Conservation (phyloP, 768 basidiomycete species). For the Rickenella mellea region DNA sequence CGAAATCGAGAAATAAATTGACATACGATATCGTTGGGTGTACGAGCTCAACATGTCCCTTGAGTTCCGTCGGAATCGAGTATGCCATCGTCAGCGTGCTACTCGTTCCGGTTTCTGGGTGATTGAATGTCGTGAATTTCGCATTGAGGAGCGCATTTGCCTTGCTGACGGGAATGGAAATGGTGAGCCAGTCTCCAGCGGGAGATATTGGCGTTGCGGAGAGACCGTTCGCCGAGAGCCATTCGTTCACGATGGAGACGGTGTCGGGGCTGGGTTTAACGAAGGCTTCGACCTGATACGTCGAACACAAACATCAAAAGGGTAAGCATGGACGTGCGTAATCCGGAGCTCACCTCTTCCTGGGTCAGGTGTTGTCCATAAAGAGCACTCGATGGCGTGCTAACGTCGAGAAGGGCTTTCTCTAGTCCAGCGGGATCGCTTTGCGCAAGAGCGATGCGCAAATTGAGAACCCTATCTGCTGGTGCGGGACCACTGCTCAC, state of each 20-base stretch:
- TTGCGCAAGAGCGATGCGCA: conserved; percentile 25
- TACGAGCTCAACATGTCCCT: conserved; percentile 17
- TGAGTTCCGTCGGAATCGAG: conserved; percentile 17
- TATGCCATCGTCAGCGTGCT: conserved; percentile 18
- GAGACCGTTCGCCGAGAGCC: conserved; percentile 16
- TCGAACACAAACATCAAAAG: background rate
- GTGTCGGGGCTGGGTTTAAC: conserved; percentile 16
- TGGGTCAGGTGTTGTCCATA: conserved; percentile 24
- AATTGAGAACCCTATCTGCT: conserved; percentile 13
- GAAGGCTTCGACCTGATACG: conserved; percentile 18
- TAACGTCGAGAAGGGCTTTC: conserved; percentile 21
- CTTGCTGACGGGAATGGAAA: conserved; percentile 17
- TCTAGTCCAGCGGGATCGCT: conserved; percentile 22
- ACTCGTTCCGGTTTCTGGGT: conserved; percentile 13
- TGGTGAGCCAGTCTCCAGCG: conserved; percentile 18
- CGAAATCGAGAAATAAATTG: background rate
- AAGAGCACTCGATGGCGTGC: conserved; percentile 17
- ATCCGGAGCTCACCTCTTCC: conserved; percentile 16
- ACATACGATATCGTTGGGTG: conserved; percentile 20
- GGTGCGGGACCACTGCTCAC: conserved; percentile 13
- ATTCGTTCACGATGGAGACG: conserved; percentile 15
- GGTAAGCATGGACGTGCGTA: background rate
- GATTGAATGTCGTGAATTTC: conserved; percentile 15
- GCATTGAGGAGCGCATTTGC: conserved; percentile 20
- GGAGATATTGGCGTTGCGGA: conserved; percentile 11